A percentile compares a stretch with the other conserved stretches of the same genome.
phyloP scores from a whole-genome alignment of 257 asterid genomes.

The Primulina eburnea region DNA sequence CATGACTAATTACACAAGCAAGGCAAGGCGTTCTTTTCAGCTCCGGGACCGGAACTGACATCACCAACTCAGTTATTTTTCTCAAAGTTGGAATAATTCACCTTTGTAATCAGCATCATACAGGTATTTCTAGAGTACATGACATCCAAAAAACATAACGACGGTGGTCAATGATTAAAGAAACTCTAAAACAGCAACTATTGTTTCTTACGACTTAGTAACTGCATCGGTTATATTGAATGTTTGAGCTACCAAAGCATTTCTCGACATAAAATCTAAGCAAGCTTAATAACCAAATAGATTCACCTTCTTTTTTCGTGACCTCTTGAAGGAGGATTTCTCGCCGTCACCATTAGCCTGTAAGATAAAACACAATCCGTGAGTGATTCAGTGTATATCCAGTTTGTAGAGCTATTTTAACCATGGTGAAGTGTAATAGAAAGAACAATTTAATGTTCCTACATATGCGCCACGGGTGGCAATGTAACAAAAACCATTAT shows the following conservation, averaged over 20 bases:
- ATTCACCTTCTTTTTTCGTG: constrained; percentile 63
- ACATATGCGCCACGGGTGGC: neutral
- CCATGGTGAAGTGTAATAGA: neutral
- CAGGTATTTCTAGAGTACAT: neutral
- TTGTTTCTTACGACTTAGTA: neutral
- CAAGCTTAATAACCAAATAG: neutral
- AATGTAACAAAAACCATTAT: neutral
- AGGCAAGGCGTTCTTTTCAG: neutral
- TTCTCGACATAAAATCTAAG: neutral
- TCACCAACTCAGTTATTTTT: neutral
- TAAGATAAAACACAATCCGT: constrained; percentile 8
- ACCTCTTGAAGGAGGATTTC: constrained; percentile 41
- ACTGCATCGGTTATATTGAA: neutral
- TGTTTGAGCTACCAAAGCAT: neutral
- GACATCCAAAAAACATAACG: neutral
- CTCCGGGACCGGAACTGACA: neutral
- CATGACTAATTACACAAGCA: neutral
- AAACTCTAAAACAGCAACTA: neutral
- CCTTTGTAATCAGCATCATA: neutral
- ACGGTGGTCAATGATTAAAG: neutral
- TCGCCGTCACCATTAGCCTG: constrained; percentile 39
- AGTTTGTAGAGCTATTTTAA: neutral
- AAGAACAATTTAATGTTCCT: neutral
- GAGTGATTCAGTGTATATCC: neutral
- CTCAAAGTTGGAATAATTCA: neutral